These are phyloP conservation scores for Ramaria sp. DNA, from an alignment of 768 basidiomycete species.

Conservation along the genomic window DNA sequence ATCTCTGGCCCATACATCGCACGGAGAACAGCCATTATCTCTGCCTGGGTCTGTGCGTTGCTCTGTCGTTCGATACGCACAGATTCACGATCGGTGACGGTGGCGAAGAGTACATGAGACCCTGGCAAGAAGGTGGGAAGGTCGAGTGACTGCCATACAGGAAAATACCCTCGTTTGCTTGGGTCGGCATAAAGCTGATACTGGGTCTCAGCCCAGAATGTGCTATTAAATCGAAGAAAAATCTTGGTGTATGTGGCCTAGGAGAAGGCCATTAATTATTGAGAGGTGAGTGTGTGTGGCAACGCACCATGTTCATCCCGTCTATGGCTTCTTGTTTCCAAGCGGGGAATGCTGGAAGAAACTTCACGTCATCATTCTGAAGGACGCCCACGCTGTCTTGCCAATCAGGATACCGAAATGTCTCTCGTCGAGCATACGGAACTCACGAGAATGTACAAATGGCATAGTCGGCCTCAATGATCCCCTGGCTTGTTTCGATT, in stretches of 20 bases:
- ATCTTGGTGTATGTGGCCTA: slow-evolving; percentile 10
- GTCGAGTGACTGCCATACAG: slow-evolving; percentile 60
- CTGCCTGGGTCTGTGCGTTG: slow-evolving; percentile 33
- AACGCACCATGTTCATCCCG: slow-evolving; percentile 9
- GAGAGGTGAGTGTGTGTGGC: not conserved
- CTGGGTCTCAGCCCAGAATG: slow-evolving; percentile 7
- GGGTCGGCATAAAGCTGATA: slow-evolving; percentile 7
- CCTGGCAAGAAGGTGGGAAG: slow-evolving; percentile 47
- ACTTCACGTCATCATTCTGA: slow-evolving; percentile 6
- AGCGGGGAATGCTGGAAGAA: slow-evolving; percentile 1
- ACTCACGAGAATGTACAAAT: slow-evolving; percentile 8
- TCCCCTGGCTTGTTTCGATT: not conserved
- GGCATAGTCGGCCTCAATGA: slow-evolving; percentile 7
- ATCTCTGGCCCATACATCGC: slow-evolving; percentile 46
- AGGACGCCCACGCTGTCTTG: slow-evolving; percentile 6
- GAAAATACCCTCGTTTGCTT: slow-evolving; percentile 44
- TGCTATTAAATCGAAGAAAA: slow-evolving; percentile 6
- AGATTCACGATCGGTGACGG: slow-evolving; percentile 48
- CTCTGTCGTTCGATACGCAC: slow-evolving; percentile 45
- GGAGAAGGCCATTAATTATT: not conserved
- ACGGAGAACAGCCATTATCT: slow-evolving; percentile 47
- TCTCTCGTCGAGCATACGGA: not conserved
- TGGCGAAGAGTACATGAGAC: slow-evolving; percentile 46
- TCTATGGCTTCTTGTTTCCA: slow-evolving; percentile 11
- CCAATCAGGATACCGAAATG: not conserved